phyloP scores from a whole-genome alignment of 2,329 filamentous ascomycete species.

The Ascomycota sp. region DNA sequence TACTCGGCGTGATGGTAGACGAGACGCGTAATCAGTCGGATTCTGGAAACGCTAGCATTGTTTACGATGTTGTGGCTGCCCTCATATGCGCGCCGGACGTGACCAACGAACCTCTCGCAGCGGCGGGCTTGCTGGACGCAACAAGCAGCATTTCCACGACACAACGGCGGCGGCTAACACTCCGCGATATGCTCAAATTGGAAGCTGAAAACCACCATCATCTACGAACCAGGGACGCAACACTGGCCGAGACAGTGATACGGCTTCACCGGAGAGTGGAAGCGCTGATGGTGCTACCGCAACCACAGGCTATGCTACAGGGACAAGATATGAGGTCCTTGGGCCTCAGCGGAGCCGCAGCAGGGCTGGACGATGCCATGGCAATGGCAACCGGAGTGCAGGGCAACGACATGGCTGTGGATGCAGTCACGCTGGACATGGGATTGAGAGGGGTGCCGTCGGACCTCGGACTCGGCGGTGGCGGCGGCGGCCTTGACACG shows the following conservation, averaged over 20 bases:
- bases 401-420: conserved; percentile 18
- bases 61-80: conserved; percentile 48
- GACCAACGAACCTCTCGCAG: conserved; percentile 19
- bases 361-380: conserved; percentile 19
- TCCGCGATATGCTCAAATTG: conserved; percentile 37
- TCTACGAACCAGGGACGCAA: conserved; percentile 33
- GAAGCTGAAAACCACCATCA: conserved; percentile 36
- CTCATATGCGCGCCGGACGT: conserved; percentile 48
- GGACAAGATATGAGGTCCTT: conserved; percentile 17
- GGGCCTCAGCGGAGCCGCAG: conserved; percentile 17
- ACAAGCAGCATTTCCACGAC: conserved; percentile 14
- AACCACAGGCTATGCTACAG: conserved; percentile 20
- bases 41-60: conserved; percentile 34
- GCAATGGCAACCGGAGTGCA: conserved; percentile 20
- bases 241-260: conserved; percentile 38
- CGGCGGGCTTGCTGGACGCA: conserved; percentile 12
- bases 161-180: conserved; percentile 28
- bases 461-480: conserved; percentile 17
- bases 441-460: conserved; percentile 17
- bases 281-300: conserved; percentile 33
- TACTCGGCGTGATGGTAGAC: conserved; percentile 43
- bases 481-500: conserved; percentile 11
- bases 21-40: conserved; percentile 45
- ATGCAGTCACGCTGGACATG: conserved; percentile 24
- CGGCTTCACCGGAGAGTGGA: conserved; percentile 45